Evolutionary conservation across 202 grass and related monocot species (phyloP), one percentile per base, ranked within the genome.

Genomic region (Carex arenaria): DNA sequence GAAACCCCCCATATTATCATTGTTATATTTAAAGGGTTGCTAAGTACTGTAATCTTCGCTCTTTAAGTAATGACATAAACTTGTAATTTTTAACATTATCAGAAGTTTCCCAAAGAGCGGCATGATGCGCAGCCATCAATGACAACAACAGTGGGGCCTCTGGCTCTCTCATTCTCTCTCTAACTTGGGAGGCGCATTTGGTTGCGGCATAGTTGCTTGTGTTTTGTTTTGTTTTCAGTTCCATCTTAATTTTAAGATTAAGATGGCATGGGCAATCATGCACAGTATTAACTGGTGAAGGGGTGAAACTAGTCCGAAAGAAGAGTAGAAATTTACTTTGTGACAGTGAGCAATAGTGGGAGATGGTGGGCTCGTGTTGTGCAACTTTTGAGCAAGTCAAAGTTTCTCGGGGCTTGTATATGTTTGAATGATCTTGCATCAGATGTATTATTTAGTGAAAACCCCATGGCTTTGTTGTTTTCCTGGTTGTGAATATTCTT

Each of bases 261-360:
- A 92, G 84, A 92, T 95, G 89, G 82, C 85, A 92, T 80, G 76
- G 82, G 85, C 89, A 89, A 87, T 89, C 88, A 83, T 95, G 74
- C 88, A 49, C 84, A 80, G 89, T 85, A 66, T 92, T 89, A 86
- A 84, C 86, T 74, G 79, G 84, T 81, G 80, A 86, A 89, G 89
- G 65, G 89, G 65, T 84, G 85, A 87, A 90, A 87, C 62, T 77
- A 81, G 83, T 85, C 73, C 55, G 36, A 7, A 56, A 85, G 82
- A 75, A 92, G 85, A 80, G 81, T 86, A 94, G 82, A 83, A 42
- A 76, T 64, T 87, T 80, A 67, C 83, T 87, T 87, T 80, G 47
- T 82, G 87, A 85, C 83, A 80, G 85, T 70, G 83, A 91, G 87
- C 42, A 60, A 84, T 85, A 86, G 84, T 84, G 68, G 17, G 77